Conservation (phyloP, 2,329 filamentous ascomycete genomes). For the Nothopassalora personata region DNA sequence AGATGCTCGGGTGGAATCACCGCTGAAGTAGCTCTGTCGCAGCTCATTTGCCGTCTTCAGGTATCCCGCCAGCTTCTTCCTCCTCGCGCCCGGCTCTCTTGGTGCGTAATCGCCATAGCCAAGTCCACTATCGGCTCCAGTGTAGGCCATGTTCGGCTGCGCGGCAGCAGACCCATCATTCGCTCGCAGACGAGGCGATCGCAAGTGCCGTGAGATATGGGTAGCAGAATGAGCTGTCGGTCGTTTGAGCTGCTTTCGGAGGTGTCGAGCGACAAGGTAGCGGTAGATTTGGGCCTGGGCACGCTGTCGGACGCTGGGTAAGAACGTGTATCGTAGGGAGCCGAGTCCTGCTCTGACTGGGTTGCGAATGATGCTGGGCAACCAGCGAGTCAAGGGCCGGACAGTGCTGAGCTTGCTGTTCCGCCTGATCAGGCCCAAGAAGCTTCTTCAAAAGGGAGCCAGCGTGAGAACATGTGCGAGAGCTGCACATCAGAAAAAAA, state of each 20-base stretch:
- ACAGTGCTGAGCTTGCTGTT: not conserved
- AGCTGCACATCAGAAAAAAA: not conserved
- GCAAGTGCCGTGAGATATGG: not conserved
- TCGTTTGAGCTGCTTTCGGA: slow-evolving; percentile 23
- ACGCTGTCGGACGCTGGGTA: slow-evolving; percentile 65
- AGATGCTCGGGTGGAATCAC: slow-evolving; percentile 30
- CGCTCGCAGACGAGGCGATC: not conserved
- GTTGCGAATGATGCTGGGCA: slow-evolving; percentile 55
- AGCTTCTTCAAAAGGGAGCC: slow-evolving; percentile 28
- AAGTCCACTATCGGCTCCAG: slow-evolving; percentile 13
- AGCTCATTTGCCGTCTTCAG: slow-evolving; percentile 67
- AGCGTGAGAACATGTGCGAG: slow-evolving; percentile 11
- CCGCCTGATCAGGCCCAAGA: slow-evolving; percentile 17
- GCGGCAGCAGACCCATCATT: slow-evolving; percentile 31
- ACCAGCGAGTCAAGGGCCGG: slow-evolving; percentile 8
- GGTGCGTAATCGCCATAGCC: slow-evolving; percentile 37
- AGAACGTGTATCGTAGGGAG: slow-evolving; percentile 66
- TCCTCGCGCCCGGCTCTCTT: slow-evolving; percentile 61
- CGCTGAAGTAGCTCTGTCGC: slow-evolving; percentile 55
- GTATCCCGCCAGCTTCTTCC: slow-evolving; percentile 72
- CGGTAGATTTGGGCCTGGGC: slow-evolving; percentile 70
- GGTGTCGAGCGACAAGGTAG: slow-evolving; percentile 30
- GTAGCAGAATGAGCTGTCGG: not conserved
- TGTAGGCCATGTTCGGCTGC: slow-evolving; percentile 31
- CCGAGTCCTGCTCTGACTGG: slow-evolving; percentile 62